Conservation (phyloP, 495 filamentous ascomycete species). For the Filosporella fistucella region DNA sequence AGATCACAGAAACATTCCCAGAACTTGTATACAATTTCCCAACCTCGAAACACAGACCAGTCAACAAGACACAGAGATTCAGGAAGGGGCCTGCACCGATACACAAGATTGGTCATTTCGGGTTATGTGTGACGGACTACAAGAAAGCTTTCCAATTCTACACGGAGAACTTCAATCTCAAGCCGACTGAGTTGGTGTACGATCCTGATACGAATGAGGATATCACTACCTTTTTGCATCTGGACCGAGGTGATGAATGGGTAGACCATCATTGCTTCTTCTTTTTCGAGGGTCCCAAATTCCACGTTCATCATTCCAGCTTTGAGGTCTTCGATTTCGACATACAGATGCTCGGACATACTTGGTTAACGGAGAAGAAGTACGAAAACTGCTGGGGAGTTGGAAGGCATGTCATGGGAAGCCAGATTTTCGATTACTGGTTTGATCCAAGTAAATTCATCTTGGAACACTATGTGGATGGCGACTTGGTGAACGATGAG, state of each 20-base stretch:
- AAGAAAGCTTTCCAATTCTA: constrained; percentile 56
- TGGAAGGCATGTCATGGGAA: constrained; percentile 62
- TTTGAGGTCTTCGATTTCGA: constrained; percentile 79
- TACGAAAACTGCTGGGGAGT: constrained; percentile 71
- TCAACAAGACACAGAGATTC: constrained; percentile 46
- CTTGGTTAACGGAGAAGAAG: constrained; percentile 59
- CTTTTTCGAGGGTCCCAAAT: constrained; percentile 48
- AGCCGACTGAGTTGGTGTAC: constrained; percentile 52
- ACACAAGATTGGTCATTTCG: constrained; percentile 75
- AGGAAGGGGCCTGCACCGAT: constrained; percentile 63
- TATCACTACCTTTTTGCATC: constrained; percentile 57
- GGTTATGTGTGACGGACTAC: constrained; percentile 58
- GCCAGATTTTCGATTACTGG: constrained; percentile 70
- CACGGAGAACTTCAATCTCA: constrained; percentile 62
- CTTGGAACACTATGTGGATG: constrained; percentile 65
- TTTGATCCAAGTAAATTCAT: constrained; percentile 59
- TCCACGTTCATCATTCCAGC: constrained; percentile 66
- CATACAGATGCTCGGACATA: constrained; percentile 67
- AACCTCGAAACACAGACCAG: constrained; percentile 40
- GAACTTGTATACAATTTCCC: constrained; percentile 42
- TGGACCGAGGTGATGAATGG: constrained; percentile 54
- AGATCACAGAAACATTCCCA: constrained; percentile 35
- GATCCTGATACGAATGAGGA: constrained; percentile 38
- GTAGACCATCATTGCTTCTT: constrained; percentile 76
- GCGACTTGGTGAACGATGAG: constrained; percentile 60